phyloP scores from a whole-genome alignment of 1,284 basidiomycete species.

The Mixia osmundae region DNA sequence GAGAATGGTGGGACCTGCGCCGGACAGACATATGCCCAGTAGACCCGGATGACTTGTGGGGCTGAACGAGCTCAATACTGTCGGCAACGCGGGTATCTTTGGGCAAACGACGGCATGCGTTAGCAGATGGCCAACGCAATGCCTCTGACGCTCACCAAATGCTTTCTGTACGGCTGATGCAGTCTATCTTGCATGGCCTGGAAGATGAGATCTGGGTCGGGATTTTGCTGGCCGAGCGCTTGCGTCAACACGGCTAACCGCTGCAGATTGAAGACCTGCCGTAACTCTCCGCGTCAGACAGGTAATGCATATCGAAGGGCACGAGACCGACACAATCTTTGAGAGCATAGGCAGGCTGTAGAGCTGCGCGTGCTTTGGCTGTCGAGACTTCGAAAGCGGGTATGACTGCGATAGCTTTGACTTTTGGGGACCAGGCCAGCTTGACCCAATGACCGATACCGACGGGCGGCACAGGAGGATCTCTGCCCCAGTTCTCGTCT shows the following conservation, averaged over 20 bases:
- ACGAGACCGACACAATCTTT: conserved; percentile 56
- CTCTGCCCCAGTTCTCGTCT: conserved; percentile 52
- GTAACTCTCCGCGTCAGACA: background rate
- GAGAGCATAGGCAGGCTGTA: conserved; percentile 61
- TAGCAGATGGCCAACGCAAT: background rate
- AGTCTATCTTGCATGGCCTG: conserved; percentile 98
- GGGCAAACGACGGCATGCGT: background rate
- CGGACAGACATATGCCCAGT: conserved; percentile 89
- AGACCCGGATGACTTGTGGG: conserved; percentile 74
- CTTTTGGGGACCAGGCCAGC: conserved; percentile 64
- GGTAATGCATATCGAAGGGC: background rate
- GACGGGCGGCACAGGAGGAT: conserved; percentile 64
- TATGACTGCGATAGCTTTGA: conserved; percentile 85
- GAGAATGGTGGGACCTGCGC: conserved; percentile 90
- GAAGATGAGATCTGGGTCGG: conserved; percentile 81
- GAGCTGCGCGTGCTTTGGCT: conserved; percentile 69
- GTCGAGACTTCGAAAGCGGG: conserved; percentile 92
- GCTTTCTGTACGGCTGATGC: conserved; percentile 87
- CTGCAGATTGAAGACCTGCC: conserved; percentile 90
- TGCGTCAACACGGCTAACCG: conserved; percentile 93
- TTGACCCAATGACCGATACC: conserved; percentile 89
- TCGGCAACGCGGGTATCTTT: conserved; percentile 81
- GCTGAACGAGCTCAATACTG: conserved; percentile 68
- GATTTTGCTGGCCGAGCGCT: conserved; percentile 68
- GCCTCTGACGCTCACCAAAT: conserved; percentile 33